Conservation (phyloP, 139 green algal genomes). For the Eudorina sp. region DNA sequence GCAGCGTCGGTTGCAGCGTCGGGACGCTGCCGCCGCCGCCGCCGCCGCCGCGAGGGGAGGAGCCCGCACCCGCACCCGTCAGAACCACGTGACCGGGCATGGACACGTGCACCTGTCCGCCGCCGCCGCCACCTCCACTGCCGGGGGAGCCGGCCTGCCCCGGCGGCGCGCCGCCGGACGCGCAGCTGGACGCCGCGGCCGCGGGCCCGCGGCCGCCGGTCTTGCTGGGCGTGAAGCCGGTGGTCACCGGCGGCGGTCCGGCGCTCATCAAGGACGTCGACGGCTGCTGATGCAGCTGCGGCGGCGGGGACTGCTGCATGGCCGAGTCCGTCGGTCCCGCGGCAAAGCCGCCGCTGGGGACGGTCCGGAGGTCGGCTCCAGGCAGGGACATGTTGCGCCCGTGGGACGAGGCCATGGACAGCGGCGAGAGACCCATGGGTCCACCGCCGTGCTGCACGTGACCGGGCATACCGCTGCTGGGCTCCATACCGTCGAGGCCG, state of each 20-base stretch:
- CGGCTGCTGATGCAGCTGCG: not conserved
- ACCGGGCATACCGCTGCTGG: not conserved
- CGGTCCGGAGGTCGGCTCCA: not conserved
- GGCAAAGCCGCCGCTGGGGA: not conserved
- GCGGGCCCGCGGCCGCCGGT: not conserved
- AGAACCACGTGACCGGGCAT: not conserved
- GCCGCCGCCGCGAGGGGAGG: not conserved
- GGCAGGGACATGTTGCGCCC: constrained; percentile 20
- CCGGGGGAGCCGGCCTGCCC: not conserved
- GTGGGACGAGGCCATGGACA: not conserved
- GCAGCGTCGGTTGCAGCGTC: no score
- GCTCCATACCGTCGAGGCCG: not conserved
- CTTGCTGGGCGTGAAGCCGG: constrained; percentile 23
- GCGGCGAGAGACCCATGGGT: not conserved
- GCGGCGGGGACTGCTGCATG: not conserved
- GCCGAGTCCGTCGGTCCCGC: not conserved
- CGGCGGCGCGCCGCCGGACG: not conserved
- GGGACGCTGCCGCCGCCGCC: not conserved
- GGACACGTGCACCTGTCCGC: not conserved
- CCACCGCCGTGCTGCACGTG: not conserved
- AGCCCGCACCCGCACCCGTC: not conserved
- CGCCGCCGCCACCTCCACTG: no score
- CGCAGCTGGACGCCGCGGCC: constrained; percentile 10
- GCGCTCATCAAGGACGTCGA: not conserved
- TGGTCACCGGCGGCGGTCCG: constrained; percentile 23